Conservation (phyloP, 2,329 filamentous ascomycete genomes). For the Penicillium verrucosum region DNA sequence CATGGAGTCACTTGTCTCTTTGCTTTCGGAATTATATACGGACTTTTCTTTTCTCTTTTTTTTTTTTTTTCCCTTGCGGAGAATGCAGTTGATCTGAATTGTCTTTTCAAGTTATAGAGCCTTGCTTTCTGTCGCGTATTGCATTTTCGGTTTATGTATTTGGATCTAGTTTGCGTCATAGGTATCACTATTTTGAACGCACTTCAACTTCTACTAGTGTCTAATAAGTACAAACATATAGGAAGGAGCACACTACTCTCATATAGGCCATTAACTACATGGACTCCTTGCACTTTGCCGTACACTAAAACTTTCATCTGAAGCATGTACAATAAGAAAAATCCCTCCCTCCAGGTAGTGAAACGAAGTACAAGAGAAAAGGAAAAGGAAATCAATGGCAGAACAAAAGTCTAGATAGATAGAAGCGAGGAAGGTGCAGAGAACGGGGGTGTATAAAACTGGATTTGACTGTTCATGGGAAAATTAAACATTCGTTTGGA, state of each 20-base stretch:
- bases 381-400: background rate
- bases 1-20: slow-evolving; percentile 2
- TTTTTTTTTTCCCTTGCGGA: background rate
- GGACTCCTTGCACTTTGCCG: background rate
- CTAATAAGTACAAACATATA: background rate
- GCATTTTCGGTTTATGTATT: background rate
- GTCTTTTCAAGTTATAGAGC: background rate
- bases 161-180: background rate
- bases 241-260: background rate
- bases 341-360: slow-evolving; percentile 2
- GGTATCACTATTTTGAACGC: background rate
- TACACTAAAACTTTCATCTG: slow-evolving; percentile 15
- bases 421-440: background rate
- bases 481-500: slow-evolving; percentile 21
- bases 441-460: slow-evolving; percentile 18
- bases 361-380: background rate
- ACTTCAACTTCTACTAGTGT: background rate
- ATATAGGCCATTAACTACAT: background rate
- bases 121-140: background rate
- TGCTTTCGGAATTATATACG: background rate
- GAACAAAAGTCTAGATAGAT: slow-evolving; percentile 1
- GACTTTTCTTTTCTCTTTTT: background rate
- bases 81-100: background rate
- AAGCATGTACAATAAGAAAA: slow-evolving; percentile 26
- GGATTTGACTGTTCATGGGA: slow-evolving; percentile 13